Evolutionary conservation across 768 basidiomycete genomes (phyloP), one percentile per base, ranked within the genome.

Genomic region (Trametes cinnabarina): DNA sequence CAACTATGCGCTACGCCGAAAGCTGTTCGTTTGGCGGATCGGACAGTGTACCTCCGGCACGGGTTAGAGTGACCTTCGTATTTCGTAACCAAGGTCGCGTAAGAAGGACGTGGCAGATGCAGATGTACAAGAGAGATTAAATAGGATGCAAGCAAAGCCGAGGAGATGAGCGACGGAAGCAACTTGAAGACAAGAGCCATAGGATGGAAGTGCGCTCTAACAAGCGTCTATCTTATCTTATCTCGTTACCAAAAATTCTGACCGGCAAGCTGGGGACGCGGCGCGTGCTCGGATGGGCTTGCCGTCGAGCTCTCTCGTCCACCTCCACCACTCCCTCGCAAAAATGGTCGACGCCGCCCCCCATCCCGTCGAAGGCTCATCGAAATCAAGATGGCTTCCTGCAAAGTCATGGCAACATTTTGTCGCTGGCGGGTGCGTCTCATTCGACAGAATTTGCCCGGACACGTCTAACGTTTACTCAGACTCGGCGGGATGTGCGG

Each of bases 401-500:
- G 81, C 87, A 47, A 87, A 90, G 71, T 89, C 92, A 73, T 91
- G 85, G 87, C 83, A 82, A 53, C 92, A 95, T 67, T 86, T 94
- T 64, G 78, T 89, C 9, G 92, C 88, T 26, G 92, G 92, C 78
- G 92, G 91, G 92, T 93, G 65, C 69, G 90, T 76, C 19, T 20
- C 34, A 14, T 34, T 30, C 25, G 26, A 23, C 9, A 1, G 10
- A 12, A 10, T 34, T 19, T 34, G 14, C 50, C n/a, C 12, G 2
- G 49, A 39, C 19, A 52, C 30, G 37, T 30, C 37, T 47, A n/a
- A 51, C n/a, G 35, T 48, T 50, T 42, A 11, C 50, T 17, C 54
- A 98, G 96, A 20, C 76, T 98, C 17, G 97, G 96, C 23, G 97
- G 95, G 39, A 96, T 98, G 94, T 92, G 92, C 68, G 97, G 96